Base-by-base conservation (phyloP, 257 asterid species). In the Jacaranda mimosifolia region DNA sequence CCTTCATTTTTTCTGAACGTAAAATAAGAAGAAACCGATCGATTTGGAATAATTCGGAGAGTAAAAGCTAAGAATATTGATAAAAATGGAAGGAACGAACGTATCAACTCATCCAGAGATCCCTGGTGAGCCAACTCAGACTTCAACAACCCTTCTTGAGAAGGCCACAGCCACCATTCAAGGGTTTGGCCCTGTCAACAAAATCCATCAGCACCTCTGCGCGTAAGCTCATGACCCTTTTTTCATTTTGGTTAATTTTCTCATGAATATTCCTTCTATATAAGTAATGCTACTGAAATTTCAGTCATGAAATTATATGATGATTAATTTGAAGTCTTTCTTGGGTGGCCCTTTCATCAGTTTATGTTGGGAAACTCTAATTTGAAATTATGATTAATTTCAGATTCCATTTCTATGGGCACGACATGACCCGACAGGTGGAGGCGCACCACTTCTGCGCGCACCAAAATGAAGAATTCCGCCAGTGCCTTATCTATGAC, bases 141-240 rank as follows among this genome's bases (percentile, higher is more conserved):
- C 92, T 0, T 86, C 90, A 18, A 91, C 98, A 0, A 67, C 96
- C 52, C 75, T 94, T 43, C 85, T 91, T 0, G 98, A 94, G 82
- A 90, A 88, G 19, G 93, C 98, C 79, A 87, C 98, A 13, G 89
- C 97, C 59, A 70, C 98, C 59, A 72, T 94, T 53, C 99, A 94
- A 78, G 89, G 90, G 7, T 94, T 94, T 49, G 97, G 85, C 49
- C 99, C 98, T 7, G 70, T 92, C 17, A 94, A 92, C 86, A 91
- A 91, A 43, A 94, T 94, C 85, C 98, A 91, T 53, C 98, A 94
- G 81, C 98, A 94, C 68, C 98, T 94, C 84, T 94, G 99, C 96
- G 98, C 99, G 97, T 92, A 83, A 52, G 15, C 21, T 32, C 66
- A 26, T 59, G 14, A 3, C 42, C 11, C 45, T 9, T 36, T 63